Base-by-base conservation (phyloP, 176 grass and related monocot genomes). In the Oryza officinalis region DNA sequence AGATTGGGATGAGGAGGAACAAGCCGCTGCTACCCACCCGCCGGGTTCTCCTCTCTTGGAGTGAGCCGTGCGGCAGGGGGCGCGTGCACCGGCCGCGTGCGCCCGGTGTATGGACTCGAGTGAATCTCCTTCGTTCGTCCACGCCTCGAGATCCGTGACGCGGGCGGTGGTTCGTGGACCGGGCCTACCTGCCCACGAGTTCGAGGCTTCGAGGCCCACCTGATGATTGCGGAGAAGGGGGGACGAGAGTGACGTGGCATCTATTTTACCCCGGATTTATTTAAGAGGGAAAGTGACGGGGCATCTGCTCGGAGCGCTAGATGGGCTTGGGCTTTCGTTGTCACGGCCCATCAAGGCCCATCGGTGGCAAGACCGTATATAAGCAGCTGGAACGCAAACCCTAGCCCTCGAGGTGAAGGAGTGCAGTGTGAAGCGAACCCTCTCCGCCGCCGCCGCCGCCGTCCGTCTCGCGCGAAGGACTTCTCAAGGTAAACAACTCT, bases 161-260 rank as follows among this genome's bases (percentile, higher is more conserved):
- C 0, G 0, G 0, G 1, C 1, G 3, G 2, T 65, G 50, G 17
- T 10, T n/a, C 6, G 22, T 90, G 47, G 45, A 45, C 88, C 44
- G 30, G 65, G 65, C 65, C 8, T 60, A 47, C 4, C n/a, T 27
- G 8, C 14, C 2, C 0, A 14, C 22, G 65, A 6, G 0, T 0
- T 27, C 45, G 50, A 54, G 37, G 37, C 37, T 30, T 30, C 30
- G 30, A 30, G 0, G 23, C 18, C 4, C 18, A 63, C 52, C 23
- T n/a, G 27, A 82, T 71, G 32, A 72, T 72, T 82, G 67, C 14
- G 20, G 3, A 7, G 6, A 20, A 9, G 28, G 7, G 6, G 4
- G 23, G 23, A 69, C 65, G 45, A 80, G 35, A 54, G 45, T 69
- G 78, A 69, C 65, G 45, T 69, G 20, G 28, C 26, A 65, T 65